Base-by-base conservation (phyloP, 805 yeast species). In the Wickerhamiella kazuoi region DNA sequence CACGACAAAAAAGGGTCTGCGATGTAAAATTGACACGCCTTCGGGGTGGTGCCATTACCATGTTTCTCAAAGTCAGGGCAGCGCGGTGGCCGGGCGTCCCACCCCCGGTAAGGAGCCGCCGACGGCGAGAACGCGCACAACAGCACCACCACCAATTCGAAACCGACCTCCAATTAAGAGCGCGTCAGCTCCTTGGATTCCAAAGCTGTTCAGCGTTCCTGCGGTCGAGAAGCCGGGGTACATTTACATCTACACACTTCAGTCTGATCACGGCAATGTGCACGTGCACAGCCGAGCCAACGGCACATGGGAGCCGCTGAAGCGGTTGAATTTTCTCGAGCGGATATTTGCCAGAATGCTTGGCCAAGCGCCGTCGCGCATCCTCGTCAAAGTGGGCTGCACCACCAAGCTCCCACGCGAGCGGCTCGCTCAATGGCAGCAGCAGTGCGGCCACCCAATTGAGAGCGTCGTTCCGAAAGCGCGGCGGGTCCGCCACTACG, bases 381-480 rank as follows among this genome's bases (percentile, higher is more conserved):
- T 47, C 35, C 51, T 55, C 26, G 43, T 55, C 35, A 55, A 55
- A 37, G 54, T 55, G 4, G 59, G 59, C 4, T 51, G 40, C 41
- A 55, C 59, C 3, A 47, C 51, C 15, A 43, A 43, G 21, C 42
- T 45, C 1, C 59, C 59, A 3, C 36, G 26, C 0, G 40, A 34
- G 30, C 45, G 59, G 17, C 41, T 55, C n/a, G 39, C 37, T n/a
- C 53, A 54, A 35, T 55, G 59, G 59, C 43, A 41, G 26, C 28
- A 26, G 2, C 46, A 55, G 36, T 55, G 59, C 41, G 44, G 44
- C 18, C 57, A 52, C 29, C 43, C 45, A 13, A 44, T 53, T n/a
- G 28, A 29, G 34, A 44, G 49, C 11, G 37, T 53, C 18, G 37
- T 28, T 2, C 56, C 51, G 4, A 26, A 30, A 35, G 17, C 30